Percentiles rank a stretch among this genome's conserved stretches.
These are phyloP conservation scores for Termitomyces sp. DNA, from an alignment of 768 basidiomycete species.

Conservation along the genomic window DNA sequence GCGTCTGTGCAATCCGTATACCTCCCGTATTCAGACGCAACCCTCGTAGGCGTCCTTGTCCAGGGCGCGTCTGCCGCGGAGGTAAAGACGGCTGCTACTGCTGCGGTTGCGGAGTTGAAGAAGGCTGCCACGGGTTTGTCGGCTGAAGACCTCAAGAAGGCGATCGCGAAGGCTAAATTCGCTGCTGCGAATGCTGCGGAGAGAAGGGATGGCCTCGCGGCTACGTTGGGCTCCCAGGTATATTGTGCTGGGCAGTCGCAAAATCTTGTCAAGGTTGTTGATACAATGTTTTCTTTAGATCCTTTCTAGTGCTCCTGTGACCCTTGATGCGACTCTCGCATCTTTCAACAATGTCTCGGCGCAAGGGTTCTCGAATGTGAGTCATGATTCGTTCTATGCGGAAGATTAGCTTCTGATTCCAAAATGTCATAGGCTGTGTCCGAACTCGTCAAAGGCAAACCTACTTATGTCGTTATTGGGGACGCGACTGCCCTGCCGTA, in stretches of 20 bases:
- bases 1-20: slow-evolving; percentile 70
- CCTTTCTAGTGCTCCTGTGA: slow-evolving; percentile 47
- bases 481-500: slow-evolving; percentile 74
- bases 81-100: slow-evolving; percentile 64
- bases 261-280: not conserved
- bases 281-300: slow-evolving; percentile 36
- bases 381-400: slow-evolving; percentile 10
- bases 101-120: slow-evolving; percentile 65
- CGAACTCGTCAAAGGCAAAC: slow-evolving; percentile 65
- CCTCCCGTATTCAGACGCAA: slow-evolving; percentile 88
- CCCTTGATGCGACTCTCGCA: slow-evolving; percentile 58
- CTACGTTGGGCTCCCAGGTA: slow-evolving; percentile 62
- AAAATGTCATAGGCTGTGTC: slow-evolving; percentile 47
- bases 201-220: slow-evolving; percentile 59
- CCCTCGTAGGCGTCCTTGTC: slow-evolving; percentile 79
- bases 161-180: slow-evolving; percentile 88
- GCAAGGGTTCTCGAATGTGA: slow-evolving; percentile 66
- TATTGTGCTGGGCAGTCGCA: slow-evolving; percentile 3
- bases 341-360: slow-evolving; percentile 68
- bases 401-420: not conserved
- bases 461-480: slow-evolving; percentile 86
- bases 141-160: slow-evolving; percentile 70
- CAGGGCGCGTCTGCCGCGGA: slow-evolving; percentile 59
- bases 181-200: slow-evolving; percentile 68
- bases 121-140: slow-evolving; percentile 55